phyloP scores from a whole-genome alignment of 768 basidiomycete genomes.

The Auriculariales sp. region DNA sequence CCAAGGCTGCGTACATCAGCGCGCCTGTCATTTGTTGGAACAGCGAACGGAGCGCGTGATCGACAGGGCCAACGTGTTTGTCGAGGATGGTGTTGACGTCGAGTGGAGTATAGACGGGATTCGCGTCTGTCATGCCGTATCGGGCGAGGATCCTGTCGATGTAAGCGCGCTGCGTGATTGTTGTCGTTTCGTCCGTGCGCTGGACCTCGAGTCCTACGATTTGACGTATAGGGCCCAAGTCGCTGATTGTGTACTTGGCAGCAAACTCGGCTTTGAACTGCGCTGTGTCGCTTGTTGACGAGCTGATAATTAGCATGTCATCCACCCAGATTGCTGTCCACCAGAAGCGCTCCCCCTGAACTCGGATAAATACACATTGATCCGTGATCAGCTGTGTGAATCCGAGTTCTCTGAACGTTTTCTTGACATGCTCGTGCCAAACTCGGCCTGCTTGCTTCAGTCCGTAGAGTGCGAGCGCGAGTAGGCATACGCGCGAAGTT shows the following conservation, averaged over 20 bases:
- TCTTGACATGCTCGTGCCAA: constrained; percentile 22
- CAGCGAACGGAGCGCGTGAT: not conserved
- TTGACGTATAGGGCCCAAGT: constrained; percentile 18
- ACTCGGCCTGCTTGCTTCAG: constrained; percentile 21
- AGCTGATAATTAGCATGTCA: constrained; percentile 13
- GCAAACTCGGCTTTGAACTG: constrained; percentile 7
- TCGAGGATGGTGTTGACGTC: not conserved
- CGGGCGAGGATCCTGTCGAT: constrained; percentile 5
- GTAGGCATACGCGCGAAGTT: constrained; percentile 7
- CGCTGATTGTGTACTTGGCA: constrained; percentile 18
- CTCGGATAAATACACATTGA: constrained; percentile 19
- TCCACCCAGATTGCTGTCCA: constrained; percentile 18
- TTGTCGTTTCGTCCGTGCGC: constrained; percentile 1
- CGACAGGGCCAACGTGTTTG: not conserved
- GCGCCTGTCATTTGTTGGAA: not conserved
- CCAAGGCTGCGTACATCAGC: not conserved
- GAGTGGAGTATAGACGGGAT: constrained; percentile 8
- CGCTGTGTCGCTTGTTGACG: not conserved
- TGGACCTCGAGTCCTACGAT: constrained; percentile 23
- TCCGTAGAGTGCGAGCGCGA: constrained; percentile 19
- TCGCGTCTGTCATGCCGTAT: constrained; percentile 2
- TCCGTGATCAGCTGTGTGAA: constrained; percentile 19
- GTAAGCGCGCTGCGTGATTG: constrained; percentile 6
- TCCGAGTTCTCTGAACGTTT: constrained; percentile 14
- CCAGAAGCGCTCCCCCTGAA: not conserved